Percentiles rank a stretch among this genome's conserved stretches.
These are phyloP conservation scores for Crepidotus variabilis DNA, from an alignment of 768 basidiomycete species.

Conservation along the genomic window DNA sequence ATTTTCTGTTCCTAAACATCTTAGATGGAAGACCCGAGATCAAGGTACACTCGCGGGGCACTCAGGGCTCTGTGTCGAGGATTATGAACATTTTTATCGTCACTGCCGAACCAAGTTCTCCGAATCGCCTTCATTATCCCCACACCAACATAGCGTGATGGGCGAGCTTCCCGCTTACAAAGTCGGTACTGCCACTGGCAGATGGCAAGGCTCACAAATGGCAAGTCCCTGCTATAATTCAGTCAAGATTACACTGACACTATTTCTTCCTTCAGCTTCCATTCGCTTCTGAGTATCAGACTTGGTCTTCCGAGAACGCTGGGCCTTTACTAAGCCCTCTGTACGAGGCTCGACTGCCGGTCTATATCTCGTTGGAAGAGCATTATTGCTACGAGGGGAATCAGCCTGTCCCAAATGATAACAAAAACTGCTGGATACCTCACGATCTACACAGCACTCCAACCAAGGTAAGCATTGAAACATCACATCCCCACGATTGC, in stretches of 20 bases:
- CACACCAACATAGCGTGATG: constrained; percentile 1
- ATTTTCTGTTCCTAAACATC: constrained; percentile 36
- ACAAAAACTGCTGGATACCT: constrained; percentile 45
- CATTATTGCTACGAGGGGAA: constrained; percentile 36
- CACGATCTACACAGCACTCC: constrained; percentile 8
- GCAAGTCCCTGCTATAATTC: constrained; percentile 14
- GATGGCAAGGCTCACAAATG: constrained; percentile 47
- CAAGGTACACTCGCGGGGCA: constrained; percentile 25
- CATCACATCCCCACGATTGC: too few relatives aligned
- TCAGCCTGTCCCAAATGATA: constrained; percentile 33
- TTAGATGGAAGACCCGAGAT: constrained; percentile 27
- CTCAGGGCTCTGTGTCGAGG: constrained; percentile 42
- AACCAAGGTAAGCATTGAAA: background rate
- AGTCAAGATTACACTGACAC: background rate
- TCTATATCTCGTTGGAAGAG: constrained; percentile 47
- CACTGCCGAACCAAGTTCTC: constrained; percentile 40
- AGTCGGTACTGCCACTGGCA: constrained; percentile 41
- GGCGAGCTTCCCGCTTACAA: constrained; percentile 28
- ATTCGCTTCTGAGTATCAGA: constrained; percentile 30
- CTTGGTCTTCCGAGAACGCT: constrained; percentile 29
- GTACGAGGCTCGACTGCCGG: constrained; percentile 37
- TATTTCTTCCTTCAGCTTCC: constrained; percentile 29
- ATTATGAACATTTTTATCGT: constrained; percentile 38
- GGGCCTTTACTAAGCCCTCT: constrained; percentile 29
- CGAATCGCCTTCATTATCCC: constrained; percentile 24